Percentiles rank a stretch among this genome's conserved stretches.
These are phyloP conservation scores for Aspergillus brasiliensis DNA, from an alignment of 2,329 filamentous ascomycete species.

Conservation along the genomic window DNA sequence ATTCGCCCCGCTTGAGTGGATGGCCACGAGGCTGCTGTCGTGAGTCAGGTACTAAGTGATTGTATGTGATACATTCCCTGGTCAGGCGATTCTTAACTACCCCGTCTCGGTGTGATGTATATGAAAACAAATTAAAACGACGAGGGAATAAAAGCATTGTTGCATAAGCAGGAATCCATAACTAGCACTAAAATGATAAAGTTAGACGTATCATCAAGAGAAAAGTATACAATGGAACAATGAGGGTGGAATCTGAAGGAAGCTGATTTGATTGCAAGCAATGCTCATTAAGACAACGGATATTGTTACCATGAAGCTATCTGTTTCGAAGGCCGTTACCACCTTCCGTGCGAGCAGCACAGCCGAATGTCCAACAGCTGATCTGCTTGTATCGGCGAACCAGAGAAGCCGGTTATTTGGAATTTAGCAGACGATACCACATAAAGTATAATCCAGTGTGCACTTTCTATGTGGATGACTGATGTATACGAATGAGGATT, in stretches of 20 bases:
- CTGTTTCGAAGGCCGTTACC: not conserved
- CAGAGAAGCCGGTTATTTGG: not conserved
- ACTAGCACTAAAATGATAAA: too few relatives aligned
- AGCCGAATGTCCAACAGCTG: not conserved
- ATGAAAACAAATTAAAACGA: not conserved
- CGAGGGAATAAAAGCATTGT: too few relatives aligned
- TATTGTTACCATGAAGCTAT: not conserved
- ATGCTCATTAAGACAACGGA: not conserved
- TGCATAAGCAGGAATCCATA: too few relatives aligned
- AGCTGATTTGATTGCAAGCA: not conserved
- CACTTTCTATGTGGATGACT: not conserved
- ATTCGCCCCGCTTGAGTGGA: slow-evolving; percentile 23
- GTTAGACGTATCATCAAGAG: not conserved
- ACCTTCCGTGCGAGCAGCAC: not conserved
- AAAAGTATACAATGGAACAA: not conserved
- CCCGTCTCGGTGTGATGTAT: not conserved
- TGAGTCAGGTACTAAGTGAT: slow-evolving; percentile 13
- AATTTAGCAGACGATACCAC: not conserved
- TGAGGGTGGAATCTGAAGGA: not conserved
- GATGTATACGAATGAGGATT: not conserved
- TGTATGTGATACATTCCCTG: slow-evolving; percentile 16
- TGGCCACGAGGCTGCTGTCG: slow-evolving; percentile 23
- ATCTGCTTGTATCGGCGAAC: not conserved
- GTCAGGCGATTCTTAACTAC: not conserved
- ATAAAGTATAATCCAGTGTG: not conserved